Evolutionary conservation across 345 rosid species (phyloP), one percentile per base, ranked within the genome.

Genomic region (Fremontodendron californicum): DNA sequence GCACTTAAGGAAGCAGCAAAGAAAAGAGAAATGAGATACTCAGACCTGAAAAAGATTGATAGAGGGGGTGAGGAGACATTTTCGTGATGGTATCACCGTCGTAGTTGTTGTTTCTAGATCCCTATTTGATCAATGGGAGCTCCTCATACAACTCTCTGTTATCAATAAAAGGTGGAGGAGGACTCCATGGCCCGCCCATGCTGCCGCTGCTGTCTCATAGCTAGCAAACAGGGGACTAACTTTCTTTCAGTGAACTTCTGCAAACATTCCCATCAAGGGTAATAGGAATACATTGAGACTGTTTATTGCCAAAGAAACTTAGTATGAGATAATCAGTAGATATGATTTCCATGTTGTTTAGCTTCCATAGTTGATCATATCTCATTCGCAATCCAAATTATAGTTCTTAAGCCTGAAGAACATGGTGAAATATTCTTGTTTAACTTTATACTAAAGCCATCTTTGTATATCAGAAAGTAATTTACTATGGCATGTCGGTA

Each of bases 21-120:
- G 88, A 92, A 89, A 84, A 83, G 97, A 81, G 97, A 92, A 78
- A 90, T 92, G 90, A 87, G 97, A 80, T 88, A 88, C 82, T 78
- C 91, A 39, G 93, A 92, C 81, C 64, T 92, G 80, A 80, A 89
- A 51, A 87, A 88, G 84, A 87, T 92, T 4, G 83, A 81, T 42
- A 75, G 79, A 37, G n/a, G 93, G 94, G 4, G 94, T 90, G 3
- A 81, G 97, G 76, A 86, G 97, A 69, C 94, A 92, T 82, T 92
- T 92, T 73, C 97, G 90, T 13, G 93, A 92, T 31, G 94, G 90
- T 75, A 89, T 92, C 10, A 81, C 90, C 0, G 90, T 87, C 37
- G 37, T 84, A 23, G 91, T 92, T 2, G 78, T n/a, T 89, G 60
- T 89, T 85, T 68, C 80, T 90, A 1, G 86, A 89, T 23, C 81